Evolutionary conservation across 306 rosid genomes (phyloP).

Genomic region (Benincasa hispida): DNA sequence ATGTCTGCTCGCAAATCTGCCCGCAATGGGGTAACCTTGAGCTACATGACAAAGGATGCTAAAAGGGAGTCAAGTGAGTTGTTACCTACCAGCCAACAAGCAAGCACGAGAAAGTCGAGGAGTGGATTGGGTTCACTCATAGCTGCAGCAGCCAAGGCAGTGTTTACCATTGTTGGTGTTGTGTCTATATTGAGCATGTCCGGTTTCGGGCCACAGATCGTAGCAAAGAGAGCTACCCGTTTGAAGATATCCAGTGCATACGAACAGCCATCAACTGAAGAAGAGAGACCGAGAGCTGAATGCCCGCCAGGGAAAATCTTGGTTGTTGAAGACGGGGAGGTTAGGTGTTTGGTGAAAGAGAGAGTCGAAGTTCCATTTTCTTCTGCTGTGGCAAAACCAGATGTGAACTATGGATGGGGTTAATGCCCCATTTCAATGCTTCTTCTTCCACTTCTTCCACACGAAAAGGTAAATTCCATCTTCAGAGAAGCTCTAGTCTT

Average conservation of each 20-base stretch:
- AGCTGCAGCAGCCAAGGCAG: conserved; percentile 51
- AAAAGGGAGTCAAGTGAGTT: conserved; percentile 23
- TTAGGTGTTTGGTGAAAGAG: conserved; percentile 84
- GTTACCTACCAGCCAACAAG: conserved; percentile 17
- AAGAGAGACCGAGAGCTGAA: conserved; percentile 16
- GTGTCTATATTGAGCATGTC: conserved; percentile 56
- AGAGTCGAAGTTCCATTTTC: conserved; percentile 97
- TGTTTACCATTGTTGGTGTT: conserved; percentile 59
- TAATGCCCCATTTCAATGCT: conserved; percentile 17
- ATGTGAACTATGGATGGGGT: conserved; percentile 93
- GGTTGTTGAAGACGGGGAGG: conserved; percentile 69
- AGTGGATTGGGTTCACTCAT: conserved; percentile 32
- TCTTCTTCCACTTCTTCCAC: not conserved
- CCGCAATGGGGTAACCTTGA: conserved; percentile 36
- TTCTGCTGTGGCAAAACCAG: conserved; percentile 63
- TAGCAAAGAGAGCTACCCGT: conserved; percentile 16
- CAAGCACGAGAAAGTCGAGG: conserved; percentile 26
- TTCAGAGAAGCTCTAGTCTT: not conserved
- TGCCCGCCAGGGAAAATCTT: conserved; percentile 77
- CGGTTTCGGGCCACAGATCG: conserved; percentile 49
- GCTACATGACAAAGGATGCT: conserved; percentile 21
- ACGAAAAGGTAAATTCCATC: not conserved
- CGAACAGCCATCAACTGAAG: conserved; percentile 22
- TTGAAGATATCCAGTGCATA: conserved; percentile 21
- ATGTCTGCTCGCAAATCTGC: conserved; percentile 30